Evolutionary conservation across 768 basidiomycete species (phyloP).

Genomic region (Daedalea quercina): DNA sequence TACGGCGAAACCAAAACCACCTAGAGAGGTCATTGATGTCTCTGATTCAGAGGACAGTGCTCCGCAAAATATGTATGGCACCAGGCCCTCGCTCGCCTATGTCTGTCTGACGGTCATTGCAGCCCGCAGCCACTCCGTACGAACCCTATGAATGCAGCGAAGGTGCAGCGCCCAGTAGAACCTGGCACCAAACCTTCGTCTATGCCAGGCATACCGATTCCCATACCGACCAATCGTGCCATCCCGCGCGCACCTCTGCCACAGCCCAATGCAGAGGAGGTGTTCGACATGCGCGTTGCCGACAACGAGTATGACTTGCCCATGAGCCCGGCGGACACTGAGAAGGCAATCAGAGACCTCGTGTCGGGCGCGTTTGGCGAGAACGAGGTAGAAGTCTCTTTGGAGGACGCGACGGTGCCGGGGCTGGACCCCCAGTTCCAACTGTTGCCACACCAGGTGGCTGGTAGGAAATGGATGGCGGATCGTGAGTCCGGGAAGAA

Average conservation of each 20-base stretch:
- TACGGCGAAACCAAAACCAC: background rate
- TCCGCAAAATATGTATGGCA: background rate
- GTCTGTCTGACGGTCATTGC: background rate
- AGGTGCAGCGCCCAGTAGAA: too few species aligned
- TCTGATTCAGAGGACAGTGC: conserved; percentile 21
- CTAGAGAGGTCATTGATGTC: conserved; percentile 10
- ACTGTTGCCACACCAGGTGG: conserved; percentile 83
- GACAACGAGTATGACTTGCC: conserved; percentile 13
- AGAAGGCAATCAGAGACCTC: conserved; percentile 18
- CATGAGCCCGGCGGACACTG: conserved; percentile 15
- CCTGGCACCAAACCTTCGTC: background rate
- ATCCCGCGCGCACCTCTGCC: conserved; percentile 4
- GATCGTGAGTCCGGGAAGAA: conserved; percentile 76
- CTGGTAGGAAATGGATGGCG: conserved; percentile 84
- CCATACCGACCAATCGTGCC: conserved; percentile 28
- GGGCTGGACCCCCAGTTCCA: conserved; percentile 68
- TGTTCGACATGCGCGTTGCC: conserved; percentile 23
- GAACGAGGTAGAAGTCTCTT: conserved; percentile 39
- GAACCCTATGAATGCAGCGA: conserved; percentile 5
- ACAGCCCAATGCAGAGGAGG: conserved; percentile 24
- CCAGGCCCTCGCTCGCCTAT: background rate
- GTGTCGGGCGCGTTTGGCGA: conserved; percentile 27
- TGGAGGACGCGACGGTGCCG: conserved; percentile 63
- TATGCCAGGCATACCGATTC: conserved; percentile 23
- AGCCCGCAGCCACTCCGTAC: conserved; percentile 10